Base-by-base conservation (phyloP, 1,139 yeast species). In the Diutina catenulata region DNA sequence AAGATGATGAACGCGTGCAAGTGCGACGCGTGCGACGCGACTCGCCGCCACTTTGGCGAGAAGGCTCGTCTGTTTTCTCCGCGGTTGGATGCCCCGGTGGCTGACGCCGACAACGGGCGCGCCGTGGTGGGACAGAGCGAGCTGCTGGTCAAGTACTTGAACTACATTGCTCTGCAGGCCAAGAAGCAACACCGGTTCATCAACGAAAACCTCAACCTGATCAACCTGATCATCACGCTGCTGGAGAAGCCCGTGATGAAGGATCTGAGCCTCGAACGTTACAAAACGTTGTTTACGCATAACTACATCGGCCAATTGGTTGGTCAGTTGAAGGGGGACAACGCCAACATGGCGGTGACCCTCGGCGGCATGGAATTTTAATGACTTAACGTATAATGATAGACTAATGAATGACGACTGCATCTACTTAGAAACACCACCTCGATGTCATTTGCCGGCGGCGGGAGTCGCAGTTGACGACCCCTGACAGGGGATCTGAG, bases 171-270 rank as follows among this genome's bases (percentile, higher is more conserved):
- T 8, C 42, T 48, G n/a, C 42, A 43, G 21, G 45, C 53, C 33
- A 53, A 53, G 43, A 45, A 48, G n/a, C 53, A 50, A 38, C 47
- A 51, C 36, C 41, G 42, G 14, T 47, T 41, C 37, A 38, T 48
- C 13, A 47, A 49, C 36, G 50, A 50, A 38, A 54, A 53, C 41
- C 40, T 55, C 11, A 51, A 46, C 39, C 43, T 53, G 13, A 48
- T 52, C 23, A 51, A 49, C 37, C 51, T 57, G 7, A 43, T 50
- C 9, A 47, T 54, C 26, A 50, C 53, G 35, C 41, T 47, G 11
- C 40, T 41, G n/a, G 48, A 46, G 18, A 46, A 47, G 32, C 53
- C 56, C 3, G 42, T 51, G 20, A 33, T 38, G 21, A 23, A 23
- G 35, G 38, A 38, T 20, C 19, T 18, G 10, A 14, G 23, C 18